Percentiles rank a stretch among this genome's conserved stretches.
phyloP scores from a whole-genome alignment of 2,329 filamentous ascomycete genomes.

The Stachybotrys chlorohalonatus region DNA sequence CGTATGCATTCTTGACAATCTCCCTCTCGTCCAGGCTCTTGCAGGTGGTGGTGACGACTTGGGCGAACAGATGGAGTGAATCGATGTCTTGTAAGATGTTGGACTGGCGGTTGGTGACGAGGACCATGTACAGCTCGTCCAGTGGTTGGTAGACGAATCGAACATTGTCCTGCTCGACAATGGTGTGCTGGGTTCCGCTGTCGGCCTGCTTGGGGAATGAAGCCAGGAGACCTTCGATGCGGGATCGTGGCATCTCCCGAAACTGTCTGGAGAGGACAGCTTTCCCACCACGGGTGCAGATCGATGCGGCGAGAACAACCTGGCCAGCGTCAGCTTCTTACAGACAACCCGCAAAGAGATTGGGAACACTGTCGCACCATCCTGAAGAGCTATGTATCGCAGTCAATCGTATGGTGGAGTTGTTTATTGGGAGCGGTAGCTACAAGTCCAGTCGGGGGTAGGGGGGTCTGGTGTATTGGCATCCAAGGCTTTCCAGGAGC shows the following conservation, averaged over 20 bases:
- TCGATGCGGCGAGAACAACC: slow-evolving; percentile 98
- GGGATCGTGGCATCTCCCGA: slow-evolving; percentile 91
- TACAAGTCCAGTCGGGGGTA: background rate
- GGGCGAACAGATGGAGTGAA: slow-evolving; percentile 92
- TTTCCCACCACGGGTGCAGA: slow-evolving; percentile 97
- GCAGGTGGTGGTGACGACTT: slow-evolving; percentile 94
- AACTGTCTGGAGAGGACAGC: slow-evolving; percentile 97
- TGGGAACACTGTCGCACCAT: background rate
- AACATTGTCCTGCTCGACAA: slow-evolving; percentile 97
- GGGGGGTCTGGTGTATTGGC: background rate
- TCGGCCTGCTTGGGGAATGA: slow-evolving; percentile 97
- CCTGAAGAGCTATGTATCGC: background rate
- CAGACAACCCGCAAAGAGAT: background rate
- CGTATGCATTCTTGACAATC: slow-evolving; percentile 90
- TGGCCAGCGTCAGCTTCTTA: slow-evolving; percentile 28
- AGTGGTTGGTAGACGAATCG: slow-evolving; percentile 98
- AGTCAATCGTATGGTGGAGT: background rate
- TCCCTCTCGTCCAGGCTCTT: slow-evolving; percentile 93
- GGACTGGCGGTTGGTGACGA: slow-evolving; percentile 98
- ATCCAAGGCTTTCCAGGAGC: background rate
- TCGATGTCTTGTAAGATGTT: slow-evolving; percentile 99
- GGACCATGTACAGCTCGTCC: slow-evolving; percentile 98
- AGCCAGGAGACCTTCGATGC: slow-evolving; percentile 92
- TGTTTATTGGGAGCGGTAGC: background rate
- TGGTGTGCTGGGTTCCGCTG: slow-evolving; percentile 93